Evolutionary conservation across 2,329 filamentous ascomycete genomes (phyloP).

Genomic region (Aspergillus tubingensis): DNA sequence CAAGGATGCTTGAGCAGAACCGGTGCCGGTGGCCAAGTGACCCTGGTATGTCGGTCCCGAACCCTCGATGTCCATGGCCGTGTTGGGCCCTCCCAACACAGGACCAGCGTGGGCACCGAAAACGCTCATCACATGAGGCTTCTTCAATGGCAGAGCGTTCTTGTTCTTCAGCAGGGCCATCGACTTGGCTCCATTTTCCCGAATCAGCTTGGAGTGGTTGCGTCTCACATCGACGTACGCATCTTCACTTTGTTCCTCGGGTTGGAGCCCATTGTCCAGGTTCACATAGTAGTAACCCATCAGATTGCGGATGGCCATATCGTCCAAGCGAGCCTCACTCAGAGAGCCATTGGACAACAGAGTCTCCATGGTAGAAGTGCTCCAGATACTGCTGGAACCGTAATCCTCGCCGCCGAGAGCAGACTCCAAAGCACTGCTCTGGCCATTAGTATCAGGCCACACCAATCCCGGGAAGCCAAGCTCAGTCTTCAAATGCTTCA

Average conservation of each 20-base stretch:
- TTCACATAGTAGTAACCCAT: slow-evolving; percentile 49
- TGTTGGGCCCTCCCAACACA: background rate
- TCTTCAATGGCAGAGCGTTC: slow-evolving; percentile 49
- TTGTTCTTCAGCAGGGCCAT: slow-evolving; percentile 57
- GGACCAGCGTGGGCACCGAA: background rate
- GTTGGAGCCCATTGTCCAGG: slow-evolving; percentile 9
- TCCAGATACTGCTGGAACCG: slow-evolving; percentile 12
- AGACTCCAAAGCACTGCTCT: slow-evolving; percentile 7
- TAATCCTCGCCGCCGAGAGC: slow-evolving; percentile 10
- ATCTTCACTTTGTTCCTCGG: background rate
- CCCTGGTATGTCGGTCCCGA: slow-evolving; percentile 16
- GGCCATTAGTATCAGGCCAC: slow-evolving; percentile 15
- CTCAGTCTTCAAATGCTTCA: slow-evolving; percentile 15
- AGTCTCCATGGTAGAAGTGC: slow-evolving; percentile 4
- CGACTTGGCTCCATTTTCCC: slow-evolving; percentile 58
- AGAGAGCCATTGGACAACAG: slow-evolving; percentile 41
- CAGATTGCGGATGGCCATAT: slow-evolving; percentile 51
- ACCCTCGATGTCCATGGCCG: slow-evolving; percentile 6
- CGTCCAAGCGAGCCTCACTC: slow-evolving; percentile 43
- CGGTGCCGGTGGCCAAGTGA: slow-evolving; percentile 18
- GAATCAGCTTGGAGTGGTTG: slow-evolving; percentile 38
- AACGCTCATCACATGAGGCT: slow-evolving; percentile 10
- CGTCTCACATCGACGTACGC: slow-evolving; percentile 51
- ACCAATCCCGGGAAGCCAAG: slow-evolving; percentile 19
- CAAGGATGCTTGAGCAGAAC: slow-evolving; percentile 19